Evolutionary conservation across 139 green algal genomes (phyloP).

Genomic region (Chlamydomonas eustigma): DNA sequence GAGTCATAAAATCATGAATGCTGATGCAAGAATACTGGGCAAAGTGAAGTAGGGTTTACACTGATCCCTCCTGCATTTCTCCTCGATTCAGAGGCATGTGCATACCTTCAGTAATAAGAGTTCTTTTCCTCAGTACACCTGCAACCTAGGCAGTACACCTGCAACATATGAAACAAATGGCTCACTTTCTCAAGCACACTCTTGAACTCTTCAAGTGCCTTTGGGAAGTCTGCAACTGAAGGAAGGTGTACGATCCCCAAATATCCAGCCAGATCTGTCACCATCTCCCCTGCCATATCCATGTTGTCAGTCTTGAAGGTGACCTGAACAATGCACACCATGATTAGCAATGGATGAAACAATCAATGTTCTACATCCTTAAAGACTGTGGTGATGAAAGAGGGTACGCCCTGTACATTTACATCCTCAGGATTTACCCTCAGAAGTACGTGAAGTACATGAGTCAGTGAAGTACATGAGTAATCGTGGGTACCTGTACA

Average conservation of each 20-base stretch:
- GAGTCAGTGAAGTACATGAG: too few species aligned
- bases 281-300: conserved; percentile 61
- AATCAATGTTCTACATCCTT: not conserved
- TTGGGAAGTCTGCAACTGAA: conserved; percentile 52
- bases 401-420: too few species aligned
- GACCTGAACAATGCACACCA: conserved; percentile 37
- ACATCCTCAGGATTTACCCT: too few species aligned
- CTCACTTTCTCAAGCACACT: conserved; percentile 42
- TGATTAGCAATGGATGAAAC: not conserved
- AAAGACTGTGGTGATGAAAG: too few species aligned
- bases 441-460: too few species aligned
- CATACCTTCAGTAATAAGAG: too few species aligned
- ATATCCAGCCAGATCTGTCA: conserved; percentile 56
- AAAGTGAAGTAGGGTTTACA: not conserved
- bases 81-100: too few species aligned
- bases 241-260: conserved; percentile 47
- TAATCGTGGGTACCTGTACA: conserved; percentile 30
- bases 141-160: too few species aligned
- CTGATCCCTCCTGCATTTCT: too few species aligned
- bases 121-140: too few species aligned
- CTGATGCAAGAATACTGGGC: not conserved
- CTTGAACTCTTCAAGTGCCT: conserved; percentile 52
- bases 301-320: conserved; percentile 60
- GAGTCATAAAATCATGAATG: too few species aligned
- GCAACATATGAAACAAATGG: too few species aligned